These are phyloP conservation scores for Calonectria pseudoturangicola DNA, from an alignment of 2,329 filamentous ascomycete genomes.

Conservation along the genomic window DNA sequence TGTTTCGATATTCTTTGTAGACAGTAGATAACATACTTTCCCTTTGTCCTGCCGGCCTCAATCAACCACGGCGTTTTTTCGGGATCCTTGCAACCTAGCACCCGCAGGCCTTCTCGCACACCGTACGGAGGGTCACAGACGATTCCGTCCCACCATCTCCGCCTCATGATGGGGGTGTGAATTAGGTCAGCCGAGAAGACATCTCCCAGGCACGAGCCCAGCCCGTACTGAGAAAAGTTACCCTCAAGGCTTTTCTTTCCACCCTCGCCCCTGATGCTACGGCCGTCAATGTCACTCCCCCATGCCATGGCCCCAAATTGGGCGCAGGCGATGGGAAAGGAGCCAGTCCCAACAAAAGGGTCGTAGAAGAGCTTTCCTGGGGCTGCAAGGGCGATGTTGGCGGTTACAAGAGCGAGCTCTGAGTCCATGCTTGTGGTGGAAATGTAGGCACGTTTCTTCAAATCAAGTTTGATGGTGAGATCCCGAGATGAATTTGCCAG, in stretches of 20 bases:
- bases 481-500: constrained; percentile 81
- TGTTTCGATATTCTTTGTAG: neutral
- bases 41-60: constrained; percentile 81
- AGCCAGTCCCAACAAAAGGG: constrained; percentile 96
- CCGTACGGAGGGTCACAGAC: constrained; percentile 98
- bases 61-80: constrained; percentile 76
- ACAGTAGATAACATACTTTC: constrained; percentile 73
- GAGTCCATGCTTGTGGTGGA: constrained; percentile 98
- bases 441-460: constrained; percentile 96
- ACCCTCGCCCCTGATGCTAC: constrained; percentile 86
- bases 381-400: constrained; percentile 89
- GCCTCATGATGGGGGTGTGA: constrained; percentile 82
- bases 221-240: constrained; percentile 90
- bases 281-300: constrained; percentile 95
- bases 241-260: constrained; percentile 70
- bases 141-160: constrained; percentile 86
- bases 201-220: constrained; percentile 81
- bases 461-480: constrained; percentile 83
- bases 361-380: constrained; percentile 94
- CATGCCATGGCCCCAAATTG: constrained; percentile 90
- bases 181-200: constrained; percentile 91
- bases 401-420: constrained; percentile 91
- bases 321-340: constrained; percentile 91
- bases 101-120: constrained; percentile 91
- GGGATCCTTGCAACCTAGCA: constrained; percentile 85